Conservation (phyloP, 257 asterid genomes). For the Plantago elongata region DNA sequence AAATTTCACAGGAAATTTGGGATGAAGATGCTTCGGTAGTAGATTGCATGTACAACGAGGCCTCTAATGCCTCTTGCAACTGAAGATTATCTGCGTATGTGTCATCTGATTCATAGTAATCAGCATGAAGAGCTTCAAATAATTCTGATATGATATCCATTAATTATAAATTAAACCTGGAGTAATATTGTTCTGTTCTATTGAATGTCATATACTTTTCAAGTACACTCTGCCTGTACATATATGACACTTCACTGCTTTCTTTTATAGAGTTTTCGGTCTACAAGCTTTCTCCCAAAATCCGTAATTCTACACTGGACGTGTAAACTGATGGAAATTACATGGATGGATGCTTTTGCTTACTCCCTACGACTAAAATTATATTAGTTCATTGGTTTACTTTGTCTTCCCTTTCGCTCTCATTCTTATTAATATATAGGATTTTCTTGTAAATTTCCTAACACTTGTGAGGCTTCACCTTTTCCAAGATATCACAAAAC, state of each 20-base stretch:
- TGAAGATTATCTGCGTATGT: conserved; percentile 22
- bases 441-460: conserved; percentile 3
- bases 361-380: neutral
- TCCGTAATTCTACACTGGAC: neutral
- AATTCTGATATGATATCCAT: neutral
- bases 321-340: neutral
- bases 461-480: too few relatives aligned
- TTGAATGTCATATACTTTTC: neutral
- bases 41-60: conserved; percentile 15
- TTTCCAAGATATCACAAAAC: too few relatives aligned
- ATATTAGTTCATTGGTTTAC: neutral
- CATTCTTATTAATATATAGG: neutral
- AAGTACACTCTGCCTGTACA: too few relatives aligned
- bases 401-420: neutral
- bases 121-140: neutral
- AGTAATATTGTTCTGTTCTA: neutral
- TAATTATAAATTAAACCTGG: neutral
- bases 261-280: neutral
- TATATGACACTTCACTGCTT: neutral
- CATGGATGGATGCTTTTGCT: neutral
- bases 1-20: conserved; percentile 24
- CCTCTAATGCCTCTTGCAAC: conserved; percentile 28
- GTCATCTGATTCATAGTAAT: conserved; percentile 3
- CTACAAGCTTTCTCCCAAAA: neutral
- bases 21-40: neutral